Conservation (phyloP, 495 filamentous ascomycete species). For the Aspergillus funiculosus region DNA sequence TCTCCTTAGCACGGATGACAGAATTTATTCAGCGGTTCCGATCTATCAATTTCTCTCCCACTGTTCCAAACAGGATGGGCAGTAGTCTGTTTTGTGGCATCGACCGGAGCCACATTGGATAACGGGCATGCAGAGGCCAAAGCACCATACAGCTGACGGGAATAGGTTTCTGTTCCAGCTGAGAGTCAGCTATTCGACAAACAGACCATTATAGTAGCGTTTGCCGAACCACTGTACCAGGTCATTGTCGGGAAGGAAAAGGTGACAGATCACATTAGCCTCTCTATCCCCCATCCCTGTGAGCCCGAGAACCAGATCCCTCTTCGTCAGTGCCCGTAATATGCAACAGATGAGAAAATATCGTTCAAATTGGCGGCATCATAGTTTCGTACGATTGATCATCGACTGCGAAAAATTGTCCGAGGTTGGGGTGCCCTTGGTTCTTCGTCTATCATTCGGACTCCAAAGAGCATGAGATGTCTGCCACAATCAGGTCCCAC, state of each 20-base stretch:
- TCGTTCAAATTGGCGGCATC: conserved; percentile 3
- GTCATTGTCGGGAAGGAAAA: not conserved
- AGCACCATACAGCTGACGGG: conserved; percentile 11
- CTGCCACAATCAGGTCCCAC: too few species aligned
- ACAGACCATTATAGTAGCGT: too few species aligned
- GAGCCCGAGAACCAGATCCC: too few species aligned
- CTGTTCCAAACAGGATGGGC: conserved; percentile 1
- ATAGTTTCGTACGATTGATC: conserved; percentile 5
- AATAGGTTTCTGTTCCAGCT: conserved; percentile 5
- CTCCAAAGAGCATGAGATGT: not conserved
- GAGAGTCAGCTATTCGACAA: too few species aligned
- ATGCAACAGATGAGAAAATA: not conserved
- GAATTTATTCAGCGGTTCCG: not conserved
- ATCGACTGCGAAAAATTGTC: not conserved
- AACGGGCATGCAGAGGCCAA: conserved; percentile 21
- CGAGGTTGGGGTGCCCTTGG: too few species aligned
- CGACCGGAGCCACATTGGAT: conserved; percentile 18
- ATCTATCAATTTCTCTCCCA: conserved; percentile 15
- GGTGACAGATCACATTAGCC: conserved; percentile 6
- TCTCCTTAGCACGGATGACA: too few species aligned
- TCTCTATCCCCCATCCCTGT: too few species aligned
- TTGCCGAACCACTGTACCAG: too few species aligned
- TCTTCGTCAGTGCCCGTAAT: not conserved
- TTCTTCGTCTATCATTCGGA: too few species aligned
- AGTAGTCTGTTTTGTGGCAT: not conserved